Evolutionary conservation across 352 stramenopile species (phyloP), one percentile per base, ranked within the genome.

Genomic region (Pythium insidiosum): DNA sequence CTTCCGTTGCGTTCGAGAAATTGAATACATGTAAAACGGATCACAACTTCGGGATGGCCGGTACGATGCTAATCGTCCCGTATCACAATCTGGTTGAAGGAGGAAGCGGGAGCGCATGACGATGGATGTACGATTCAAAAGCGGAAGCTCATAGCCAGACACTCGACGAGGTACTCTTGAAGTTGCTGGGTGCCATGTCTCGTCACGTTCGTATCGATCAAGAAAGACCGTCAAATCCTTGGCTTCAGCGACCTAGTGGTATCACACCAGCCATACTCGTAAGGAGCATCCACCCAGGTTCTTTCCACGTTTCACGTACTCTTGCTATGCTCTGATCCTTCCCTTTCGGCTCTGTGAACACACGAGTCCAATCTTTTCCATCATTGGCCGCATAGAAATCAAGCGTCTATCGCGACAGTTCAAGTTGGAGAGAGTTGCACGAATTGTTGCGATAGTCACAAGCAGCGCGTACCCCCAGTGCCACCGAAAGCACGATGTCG

Each of bases 211-310:
- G 50, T 91, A 93, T 22, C 81, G 63, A 60, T 93, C 81, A 1
- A 93, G 44, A 33, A 93, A 93, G 36, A 91, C 84, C 1, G 81
- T 91, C 18, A 93, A 43, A 35, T 93, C 81, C 34, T 81, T 84
- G 4, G 64, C 72, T 21, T 90, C 78, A 37, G 89, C 71, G 4
- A 63, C 41, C 65, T 84, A 25, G 11, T 49, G 26, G 13, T 13
- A 37, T 23, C 4, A 4, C 21, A 31, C 20, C 13, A 10, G 19
- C 11, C 5, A 30, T 15, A 41, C 12, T 30, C n/a, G n/a, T n/a
- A n/a, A n/a, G n/a, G n/a, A n/a, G n/a, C n/a, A n/a, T n/a, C n/a
- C n/a, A n/a, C n/a, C n/a, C n/a, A n/a, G n/a, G n/a, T n/a, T n/a
- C n/a, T n/a, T n/a, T n/a, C n/a, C n/a, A n/a, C n/a, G 20, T 26